Evolutionary conservation across 768 basidiomycete genomes (phyloP), one percentile per base, ranked within the genome.

Genomic region (Suillus discolor): DNA sequence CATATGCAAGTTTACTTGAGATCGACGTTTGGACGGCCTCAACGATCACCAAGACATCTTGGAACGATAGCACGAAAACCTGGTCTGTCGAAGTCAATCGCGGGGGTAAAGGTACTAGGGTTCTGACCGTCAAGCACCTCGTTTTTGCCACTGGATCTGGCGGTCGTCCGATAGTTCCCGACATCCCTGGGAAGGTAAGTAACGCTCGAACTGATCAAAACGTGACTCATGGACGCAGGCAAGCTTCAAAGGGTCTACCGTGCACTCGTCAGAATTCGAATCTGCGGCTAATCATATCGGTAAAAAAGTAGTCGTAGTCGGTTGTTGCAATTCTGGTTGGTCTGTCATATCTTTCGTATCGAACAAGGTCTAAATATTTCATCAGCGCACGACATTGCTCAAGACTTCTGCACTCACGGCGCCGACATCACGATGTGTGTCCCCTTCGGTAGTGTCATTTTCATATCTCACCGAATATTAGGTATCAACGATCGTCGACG

Each of bases 271-370:
- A 1, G 66, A 80, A 23, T 85, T 86, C 73, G 83, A 79, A 25
- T 77, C 78, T 6, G 85, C 85, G 0, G 67, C 74, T 2, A 83
- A 83, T 39, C 83, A 85, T 68, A 65, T 75, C 7, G 88, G 88
- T 8, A 90, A 90, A 79, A 89, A 86, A 69, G 88, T 84, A 6
- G 79, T 90, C 1, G 79, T 91, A n/a, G 79, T 92, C 3, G 89
- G 90, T 16, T 84, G 89, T n/a, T 86, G 87, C 51, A 89, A 84
- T 61, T 88, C 89, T 23, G 83, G 84, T 84, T 70, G n/a, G 74
- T 51, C 13, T 11, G 16, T 16, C 38, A 25, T 16, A 25, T 25
- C 16, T 25, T 23, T 6, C 23, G 3, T 34, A 34, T 57, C 36
- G 6, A 23, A 38, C 28, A 28, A 28, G 63, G 31, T 65, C 66